Percentiles rank a stretch among this genome's conserved stretches.
phyloP scores from a whole-genome alignment of 1,284 basidiomycete genomes.

The Fistulinella cinereoalba region DNA sequence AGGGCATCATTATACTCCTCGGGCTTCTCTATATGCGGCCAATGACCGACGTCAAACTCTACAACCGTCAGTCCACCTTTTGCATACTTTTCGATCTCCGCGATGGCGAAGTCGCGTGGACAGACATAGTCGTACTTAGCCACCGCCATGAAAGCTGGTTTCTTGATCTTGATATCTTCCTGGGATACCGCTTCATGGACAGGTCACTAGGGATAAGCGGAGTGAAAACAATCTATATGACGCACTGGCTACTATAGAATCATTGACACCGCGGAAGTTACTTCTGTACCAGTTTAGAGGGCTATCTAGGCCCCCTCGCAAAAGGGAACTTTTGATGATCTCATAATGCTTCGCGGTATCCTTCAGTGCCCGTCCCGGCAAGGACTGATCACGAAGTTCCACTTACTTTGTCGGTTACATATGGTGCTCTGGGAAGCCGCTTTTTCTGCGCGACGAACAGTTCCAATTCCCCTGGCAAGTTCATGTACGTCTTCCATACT shows the following conservation, averaged over 20 bases:
- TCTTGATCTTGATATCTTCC: conserved; percentile 24
- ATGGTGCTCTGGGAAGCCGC: conserved; percentile 26
- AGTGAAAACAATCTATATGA: neutral
- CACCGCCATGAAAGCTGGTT: conserved; percentile 31
- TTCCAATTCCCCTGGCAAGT: conserved; percentile 33
- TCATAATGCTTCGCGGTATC: conserved; percentile 28
- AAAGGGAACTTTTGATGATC: conserved; percentile 19
- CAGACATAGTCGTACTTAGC: conserved; percentile 33
- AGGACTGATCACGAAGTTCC: neutral
- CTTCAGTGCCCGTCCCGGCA: neutral
- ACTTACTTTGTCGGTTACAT: conserved; percentile 34
- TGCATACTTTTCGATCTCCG: conserved; percentile 30
- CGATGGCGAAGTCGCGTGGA: conserved; percentile 17
- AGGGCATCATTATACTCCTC: conserved; percentile 32
- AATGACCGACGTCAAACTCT: conserved; percentile 34
- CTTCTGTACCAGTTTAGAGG: conserved; percentile 33
- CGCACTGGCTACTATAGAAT: conserved; percentile 22
- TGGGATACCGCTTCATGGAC: conserved; percentile 20
- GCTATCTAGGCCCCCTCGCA: conserved; percentile 29
- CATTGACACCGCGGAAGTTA: conserved; percentile 25
- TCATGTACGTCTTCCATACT: conserved; percentile 34
- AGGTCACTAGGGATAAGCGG: neutral
- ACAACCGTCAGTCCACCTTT: conserved; percentile 24
- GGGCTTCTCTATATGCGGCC: conserved; percentile 29
- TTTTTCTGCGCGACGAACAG: conserved; percentile 26